Percentiles rank a stretch among this genome's conserved stretches.
Evolutionary conservation across 306 rosid species (phyloP).

Genomic region (Arachis stenosperma): DNA sequence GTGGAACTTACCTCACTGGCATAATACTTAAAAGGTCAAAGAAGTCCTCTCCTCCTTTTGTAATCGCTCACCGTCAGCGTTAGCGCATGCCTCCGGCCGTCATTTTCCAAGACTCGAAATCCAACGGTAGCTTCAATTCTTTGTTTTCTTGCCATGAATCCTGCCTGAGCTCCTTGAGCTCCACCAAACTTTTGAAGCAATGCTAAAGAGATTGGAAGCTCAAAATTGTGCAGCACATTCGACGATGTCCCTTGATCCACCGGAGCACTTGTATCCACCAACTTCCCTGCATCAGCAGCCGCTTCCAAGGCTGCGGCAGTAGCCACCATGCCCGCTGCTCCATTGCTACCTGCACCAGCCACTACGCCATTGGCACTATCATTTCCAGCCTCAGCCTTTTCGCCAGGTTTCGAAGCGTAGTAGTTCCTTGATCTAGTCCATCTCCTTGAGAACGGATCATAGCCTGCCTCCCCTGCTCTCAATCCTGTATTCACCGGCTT

Average conservation of each 20-base stretch:
- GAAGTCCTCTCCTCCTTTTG: constrained; percentile 89
- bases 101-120: constrained; percentile 72
- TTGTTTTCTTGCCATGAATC: constrained; percentile 84
- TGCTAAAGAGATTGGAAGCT: constrained; percentile 81
- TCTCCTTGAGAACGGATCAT: constrained; percentile 92
- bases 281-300: constrained; percentile 86
- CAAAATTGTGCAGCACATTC: constrained; percentile 71
- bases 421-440: constrained; percentile 94
- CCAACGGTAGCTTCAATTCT: constrained; percentile 81
- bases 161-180: constrained; percentile 78
- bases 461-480: constrained; percentile 91
- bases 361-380: constrained; percentile 39
- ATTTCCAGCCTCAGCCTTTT: constrained; percentile 48
- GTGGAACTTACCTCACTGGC: constrained; percentile 32
- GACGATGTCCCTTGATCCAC: constrained; percentile 85
- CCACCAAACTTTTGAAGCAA: constrained; percentile 84
- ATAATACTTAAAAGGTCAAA: constrained; percentile 45
- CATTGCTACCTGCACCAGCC: constrained; percentile 44
- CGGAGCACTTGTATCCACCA: constrained; percentile 80
- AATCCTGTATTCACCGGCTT: constrained; percentile 57
- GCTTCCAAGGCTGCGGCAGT: constrained; percentile 85
- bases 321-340: constrained; percentile 65
- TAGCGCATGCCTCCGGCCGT: constrained; percentile 79
- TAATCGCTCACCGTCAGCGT: constrained; percentile 84
- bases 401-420: constrained; percentile 72